These are phyloP conservation scores for Cudoniella acicularis DNA, from an alignment of 495 filamentous ascomycete genomes.

Conservation along the genomic window DNA sequence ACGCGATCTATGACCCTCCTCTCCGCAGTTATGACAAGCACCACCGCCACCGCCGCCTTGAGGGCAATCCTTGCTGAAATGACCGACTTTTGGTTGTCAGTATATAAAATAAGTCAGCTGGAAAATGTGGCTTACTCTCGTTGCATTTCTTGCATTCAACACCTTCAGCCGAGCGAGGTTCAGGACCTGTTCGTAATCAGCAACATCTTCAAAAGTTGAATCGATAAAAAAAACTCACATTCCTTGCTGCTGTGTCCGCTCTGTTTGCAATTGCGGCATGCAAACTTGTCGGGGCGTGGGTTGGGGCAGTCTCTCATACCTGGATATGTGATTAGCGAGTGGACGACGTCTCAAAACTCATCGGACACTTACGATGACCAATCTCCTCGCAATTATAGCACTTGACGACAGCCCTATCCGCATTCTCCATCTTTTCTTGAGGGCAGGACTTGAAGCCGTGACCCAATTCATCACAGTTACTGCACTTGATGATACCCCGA, in stretches of 20 bases:
- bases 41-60: slow-evolving; percentile 29
- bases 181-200: slow-evolving; percentile 27
- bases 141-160: slow-evolving; percentile 81
- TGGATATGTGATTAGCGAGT: slow-evolving; percentile 30
- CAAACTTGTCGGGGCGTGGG: slow-evolving; percentile 52
- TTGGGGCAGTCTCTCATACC: slow-evolving; percentile 34
- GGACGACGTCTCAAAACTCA: slow-evolving; percentile 25
- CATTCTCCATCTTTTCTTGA: slow-evolving; percentile 45
- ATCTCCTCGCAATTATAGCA: slow-evolving; percentile 71
- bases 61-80: slow-evolving; percentile 82
- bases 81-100: slow-evolving; percentile 54
- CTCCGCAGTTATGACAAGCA: slow-evolving; percentile 19
- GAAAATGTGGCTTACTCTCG: slow-evolving; percentile 47
- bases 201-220: background rate
- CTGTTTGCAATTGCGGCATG: slow-evolving; percentile 83
- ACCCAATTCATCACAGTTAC: slow-evolving; percentile 55
- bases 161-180: slow-evolving; percentile 66
- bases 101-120: background rate
- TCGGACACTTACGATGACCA: slow-evolving; percentile 75
- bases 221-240: slow-evolving; percentile 35
- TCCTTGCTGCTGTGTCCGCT: slow-evolving; percentile 57
- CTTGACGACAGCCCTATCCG: slow-evolving; percentile 49
- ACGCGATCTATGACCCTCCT: background rate
- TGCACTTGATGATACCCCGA: slow-evolving; percentile 29
- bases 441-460: slow-evolving; percentile 65